Evolutionary conservation across 2,329 filamentous ascomycete genomes (phyloP), one percentile per base, ranked within the genome.

Genomic region (Mycosphaerelloides madeirae): DNA sequence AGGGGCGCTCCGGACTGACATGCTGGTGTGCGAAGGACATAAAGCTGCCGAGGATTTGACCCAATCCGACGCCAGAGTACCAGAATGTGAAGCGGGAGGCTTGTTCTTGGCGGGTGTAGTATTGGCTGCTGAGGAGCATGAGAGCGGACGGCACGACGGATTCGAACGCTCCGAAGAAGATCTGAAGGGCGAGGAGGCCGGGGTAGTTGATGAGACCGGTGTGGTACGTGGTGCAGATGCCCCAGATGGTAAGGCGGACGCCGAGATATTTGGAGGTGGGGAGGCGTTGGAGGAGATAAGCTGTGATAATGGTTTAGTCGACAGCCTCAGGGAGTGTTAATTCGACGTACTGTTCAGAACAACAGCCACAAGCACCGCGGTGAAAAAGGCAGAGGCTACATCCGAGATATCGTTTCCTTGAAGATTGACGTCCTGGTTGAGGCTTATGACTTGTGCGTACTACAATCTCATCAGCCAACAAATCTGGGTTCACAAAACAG

Each of bases 51-150:
- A 85, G 78, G 36, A 86, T 81, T 57, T 85, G 83, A 56, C 86
- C 83, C 1, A 71, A 74, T 2, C 83, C 83, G 59, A 85, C 85
- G 79, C 85, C 86, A 78, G 83, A 84, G 62, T 84, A 83, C 68
- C 67, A 68, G 33, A 50, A 74, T 0, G 79, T 78, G 3, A 83
- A 74, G 0, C 81, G 71, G 16, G 81, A 60, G 0, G 80, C 78
- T 60, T 84, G 81, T 54, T 85, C 80, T 2, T 34, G n/a, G 15
- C 48, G 39, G 22, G 53, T 58, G 41, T 59, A 61, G 49, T 52
- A 59, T 65, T 75, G 75, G 3, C 69, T 68, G 1, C 75, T 78
- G 42, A 79, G 69, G 12, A 78, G 66, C 36, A 78, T 74, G 41
- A 79, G 68, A n/a, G 71, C 70, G 0, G 76, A 76, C 1, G 73